These are phyloP conservation scores for Talaromyces nanjingensis DNA, from an alignment of 495 filamentous ascomycete genomes.

Conservation along the genomic window DNA sequence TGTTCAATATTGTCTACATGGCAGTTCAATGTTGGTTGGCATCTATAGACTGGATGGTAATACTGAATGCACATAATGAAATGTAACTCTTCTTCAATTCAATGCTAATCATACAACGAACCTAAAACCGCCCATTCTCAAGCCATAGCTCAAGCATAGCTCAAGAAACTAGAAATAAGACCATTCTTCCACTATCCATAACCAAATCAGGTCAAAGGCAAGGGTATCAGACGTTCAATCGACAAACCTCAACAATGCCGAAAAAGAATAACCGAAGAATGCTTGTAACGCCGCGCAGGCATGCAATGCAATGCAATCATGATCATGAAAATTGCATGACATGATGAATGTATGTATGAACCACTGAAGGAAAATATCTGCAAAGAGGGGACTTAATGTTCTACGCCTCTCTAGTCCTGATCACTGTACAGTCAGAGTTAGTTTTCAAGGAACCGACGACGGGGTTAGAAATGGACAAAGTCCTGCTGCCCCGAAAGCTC, in stretches of 20 bases:
- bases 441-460: neutral
- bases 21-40: no score
- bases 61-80: neutral
- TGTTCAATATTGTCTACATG: no score
- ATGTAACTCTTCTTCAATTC: neutral
- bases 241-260: neutral
- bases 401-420: neutral
- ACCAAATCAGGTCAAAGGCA: neutral
- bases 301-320: neutral
- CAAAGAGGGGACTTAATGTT: constrained; percentile 4
- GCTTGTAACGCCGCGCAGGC: neutral
- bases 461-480: constrained; percentile 50
- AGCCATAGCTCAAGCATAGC: neutral
- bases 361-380: constrained; percentile 7
- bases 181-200: neutral
- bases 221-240: neutral
- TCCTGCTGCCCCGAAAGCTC: constrained; percentile 62
- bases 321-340: neutral
- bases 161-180: neutral
- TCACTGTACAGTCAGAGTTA: neutral
- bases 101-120: neutral
- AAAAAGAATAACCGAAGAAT: neutral
- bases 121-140: neutral
- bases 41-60: neutral
- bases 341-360: neutral